phyloP scores from a whole-genome alignment of 306 rosid species.

The Sicyos edulis region DNA sequence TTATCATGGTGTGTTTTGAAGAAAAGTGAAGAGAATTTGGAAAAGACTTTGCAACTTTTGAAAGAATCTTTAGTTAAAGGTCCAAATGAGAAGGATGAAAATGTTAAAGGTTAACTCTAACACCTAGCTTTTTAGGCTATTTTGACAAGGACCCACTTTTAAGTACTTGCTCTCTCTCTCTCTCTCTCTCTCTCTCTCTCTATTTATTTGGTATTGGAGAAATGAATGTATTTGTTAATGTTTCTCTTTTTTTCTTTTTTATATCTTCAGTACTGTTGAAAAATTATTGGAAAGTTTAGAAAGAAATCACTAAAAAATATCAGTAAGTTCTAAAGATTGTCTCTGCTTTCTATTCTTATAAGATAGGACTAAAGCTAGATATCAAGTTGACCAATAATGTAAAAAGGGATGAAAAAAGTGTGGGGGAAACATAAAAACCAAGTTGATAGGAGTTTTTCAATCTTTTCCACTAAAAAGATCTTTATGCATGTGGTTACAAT shows the following conservation, averaged over 20 bases:
- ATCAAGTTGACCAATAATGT: background rate
- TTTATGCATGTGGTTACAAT: background rate
- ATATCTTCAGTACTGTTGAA: background rate
- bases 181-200: no score
- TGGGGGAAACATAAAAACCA: background rate
- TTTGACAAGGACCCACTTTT: conserved; percentile 10
- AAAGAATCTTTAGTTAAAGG: background rate
- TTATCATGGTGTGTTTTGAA: conserved; percentile 2
- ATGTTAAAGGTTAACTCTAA: conserved; percentile 1
- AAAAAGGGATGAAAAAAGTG: background rate
- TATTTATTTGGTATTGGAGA: background rate
- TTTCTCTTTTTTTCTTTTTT: background rate
- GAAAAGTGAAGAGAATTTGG: conserved; percentile 13
- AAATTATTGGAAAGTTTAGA: background rate
- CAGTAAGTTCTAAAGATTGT: conserved; percentile 1
- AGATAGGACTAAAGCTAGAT: background rate
- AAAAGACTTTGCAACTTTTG: conserved; percentile 14
- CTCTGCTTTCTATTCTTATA: background rate
- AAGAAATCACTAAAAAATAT: background rate
- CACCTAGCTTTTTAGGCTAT: background rate
- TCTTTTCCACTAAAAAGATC: conserved; percentile 4
- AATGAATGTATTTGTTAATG: background rate
- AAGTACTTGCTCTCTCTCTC: background rate
- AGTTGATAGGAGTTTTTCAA: background rate
- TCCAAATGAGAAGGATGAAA: background rate